Evolutionary conservation across 257 asterid species (phyloP).

Genomic region (Solanum appendiculatum): DNA sequence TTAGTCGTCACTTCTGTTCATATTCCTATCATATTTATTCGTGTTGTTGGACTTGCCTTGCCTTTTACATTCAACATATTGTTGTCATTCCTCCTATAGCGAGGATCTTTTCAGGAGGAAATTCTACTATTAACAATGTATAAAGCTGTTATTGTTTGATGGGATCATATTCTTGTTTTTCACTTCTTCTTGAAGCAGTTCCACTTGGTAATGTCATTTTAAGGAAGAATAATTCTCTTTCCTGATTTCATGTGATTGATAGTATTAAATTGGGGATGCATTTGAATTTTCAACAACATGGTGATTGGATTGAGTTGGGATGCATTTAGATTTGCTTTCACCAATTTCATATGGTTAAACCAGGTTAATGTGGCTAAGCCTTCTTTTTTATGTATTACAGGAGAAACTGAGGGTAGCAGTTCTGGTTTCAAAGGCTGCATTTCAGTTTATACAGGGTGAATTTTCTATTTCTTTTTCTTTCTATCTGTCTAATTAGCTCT

Average conservation of each 20-base stretch:
- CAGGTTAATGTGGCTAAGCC: neutral
- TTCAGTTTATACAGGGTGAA: conserved; percentile 3
- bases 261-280: neutral
- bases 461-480: neutral
- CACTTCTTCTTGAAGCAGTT: neutral
- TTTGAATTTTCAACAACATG: neutral
- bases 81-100: neutral
- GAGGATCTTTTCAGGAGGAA: neutral
- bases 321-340: neutral
- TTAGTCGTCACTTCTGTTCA: neutral
- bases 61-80: neutral
- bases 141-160: neutral
- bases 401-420: conserved; percentile 10
- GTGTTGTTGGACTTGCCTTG: neutral
- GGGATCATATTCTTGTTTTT: neutral
- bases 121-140: neutral
- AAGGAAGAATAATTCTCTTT: neutral
- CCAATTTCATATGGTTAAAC: neutral
- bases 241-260: neutral
- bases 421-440: conserved; percentile 8
- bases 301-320: neutral
- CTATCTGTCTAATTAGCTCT: neutral
- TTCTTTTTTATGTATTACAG: neutral
- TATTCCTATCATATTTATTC: neutral
- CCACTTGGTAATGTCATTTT: neutral